Percentiles rank a stretch among this genome's conserved stretches.
Conservation (phyloP, 805 yeast species). For the Candida andamanensis region DNA sequence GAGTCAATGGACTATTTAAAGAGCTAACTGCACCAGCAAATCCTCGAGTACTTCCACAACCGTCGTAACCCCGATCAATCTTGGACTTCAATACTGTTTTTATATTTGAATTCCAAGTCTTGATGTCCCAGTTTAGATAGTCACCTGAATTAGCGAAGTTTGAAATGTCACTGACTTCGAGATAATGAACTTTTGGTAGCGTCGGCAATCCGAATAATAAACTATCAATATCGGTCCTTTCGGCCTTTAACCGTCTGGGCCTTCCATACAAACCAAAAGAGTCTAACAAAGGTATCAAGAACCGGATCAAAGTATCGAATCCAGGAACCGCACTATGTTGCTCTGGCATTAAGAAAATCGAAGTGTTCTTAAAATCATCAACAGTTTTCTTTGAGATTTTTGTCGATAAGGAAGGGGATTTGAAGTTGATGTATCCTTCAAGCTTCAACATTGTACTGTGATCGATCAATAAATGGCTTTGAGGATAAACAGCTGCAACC, state of each 20-base stretch:
- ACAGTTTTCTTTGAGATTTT: conserved; percentile 27
- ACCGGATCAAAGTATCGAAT: conserved; percentile 44
- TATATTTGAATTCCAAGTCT: conserved; percentile 29
- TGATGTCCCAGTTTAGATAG: conserved; percentile 34
- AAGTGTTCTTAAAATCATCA: conserved; percentile 37
- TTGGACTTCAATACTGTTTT: conserved; percentile 28
- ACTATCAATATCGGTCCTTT: conserved; percentile 35
- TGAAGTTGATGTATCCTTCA: conserved; percentile 72
- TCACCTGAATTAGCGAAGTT: conserved; percentile 16
- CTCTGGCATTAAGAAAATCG: conserved; percentile 40
- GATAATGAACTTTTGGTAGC: conserved; percentile 40
- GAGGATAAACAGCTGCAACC: conserved; percentile 90
- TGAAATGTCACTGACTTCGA: conserved; percentile 28
- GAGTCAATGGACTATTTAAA: conserved; percentile 35
- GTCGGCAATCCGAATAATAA: conserved; percentile 42
- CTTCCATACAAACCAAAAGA: conserved; percentile 44
- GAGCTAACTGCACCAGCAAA: conserved; percentile 54
- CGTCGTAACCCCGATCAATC: conserved; percentile 52
- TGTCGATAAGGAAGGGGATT: conserved; percentile 31
- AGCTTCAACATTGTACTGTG: conserved; percentile 83
- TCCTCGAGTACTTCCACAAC: conserved; percentile 70
- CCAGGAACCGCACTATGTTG: conserved; percentile 45
- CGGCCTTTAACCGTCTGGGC: conserved; percentile 39
- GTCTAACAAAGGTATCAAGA: conserved; percentile 36
- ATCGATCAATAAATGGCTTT: conserved; percentile 73